phyloP scores from a whole-genome alignment of 1,139 yeast species.

The Nakaseomyces nivariensis region DNA sequence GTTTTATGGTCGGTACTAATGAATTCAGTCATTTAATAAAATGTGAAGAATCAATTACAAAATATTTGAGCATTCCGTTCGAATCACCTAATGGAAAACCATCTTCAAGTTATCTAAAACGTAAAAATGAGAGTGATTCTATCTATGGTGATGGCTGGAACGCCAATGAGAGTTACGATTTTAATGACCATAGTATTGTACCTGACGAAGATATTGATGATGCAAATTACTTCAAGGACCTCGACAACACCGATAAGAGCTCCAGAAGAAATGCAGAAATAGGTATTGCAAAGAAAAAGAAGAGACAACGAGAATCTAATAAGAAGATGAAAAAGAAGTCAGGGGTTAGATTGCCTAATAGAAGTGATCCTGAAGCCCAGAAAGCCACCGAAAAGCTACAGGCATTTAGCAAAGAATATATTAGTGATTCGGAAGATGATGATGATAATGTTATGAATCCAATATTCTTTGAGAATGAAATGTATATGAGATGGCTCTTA shows the following conservation, averaged over 20 bases:
- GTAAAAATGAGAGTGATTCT: conserved; percentile 8
- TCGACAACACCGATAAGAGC: conserved; percentile 9
- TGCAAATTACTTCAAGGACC: conserved; percentile 24
- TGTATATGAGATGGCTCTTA: conserved; percentile 25
- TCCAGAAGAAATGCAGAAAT: conserved; percentile 7
- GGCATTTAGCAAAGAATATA: conserved; percentile 25
- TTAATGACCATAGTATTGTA: conserved; percentile 13
- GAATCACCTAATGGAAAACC: conserved; percentile 25
- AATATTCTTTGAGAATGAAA: conserved; percentile 28
- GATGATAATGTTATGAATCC: conserved; percentile 19
- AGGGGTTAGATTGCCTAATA: conserved; percentile 1
- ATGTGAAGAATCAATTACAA: conserved; percentile 13
- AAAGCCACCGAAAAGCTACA: conserved; percentile 2
- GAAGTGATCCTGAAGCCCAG: conserved; percentile 9
- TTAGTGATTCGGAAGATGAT: conserved; percentile 27
- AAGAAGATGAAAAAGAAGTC: conserved; percentile 5
- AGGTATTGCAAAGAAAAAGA: conserved; percentile 21
- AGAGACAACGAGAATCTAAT: conserved; percentile 6
- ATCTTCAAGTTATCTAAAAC: conserved; percentile 21
- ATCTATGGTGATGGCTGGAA: conserved; percentile 14
- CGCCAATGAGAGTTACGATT: conserved; percentile 15
- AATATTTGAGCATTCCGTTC: conserved; percentile 22
- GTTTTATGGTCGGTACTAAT: conserved; percentile 15
- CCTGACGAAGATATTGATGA: conserved; percentile 13
- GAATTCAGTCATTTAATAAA: conserved; percentile 12